Evolutionary conservation across 495 filamentous ascomycete species (phyloP), one percentile per base, ranked within the genome.

Genomic region (Elasticomyces elasticus): DNA sequence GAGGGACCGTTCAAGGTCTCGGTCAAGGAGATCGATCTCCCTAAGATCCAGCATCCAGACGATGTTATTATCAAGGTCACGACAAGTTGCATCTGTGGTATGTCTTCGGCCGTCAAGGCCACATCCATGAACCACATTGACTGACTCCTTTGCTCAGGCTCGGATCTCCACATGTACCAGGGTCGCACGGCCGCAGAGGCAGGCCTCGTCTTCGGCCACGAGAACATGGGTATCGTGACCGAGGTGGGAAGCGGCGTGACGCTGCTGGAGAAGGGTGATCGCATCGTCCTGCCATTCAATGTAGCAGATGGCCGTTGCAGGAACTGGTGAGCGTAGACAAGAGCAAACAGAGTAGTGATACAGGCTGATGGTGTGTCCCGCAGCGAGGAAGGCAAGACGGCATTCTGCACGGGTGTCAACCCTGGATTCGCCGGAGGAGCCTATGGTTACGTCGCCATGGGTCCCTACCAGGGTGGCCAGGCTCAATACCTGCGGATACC

Each of bases 381-480:
- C 0, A 71, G 78, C 49, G 77, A 79, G 52, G 76, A 79, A 37
- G 76, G 78, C 0, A 72, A 67, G 25, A 81, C 77, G 3, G 77
- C 76, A 0, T 80, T 79, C 54, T 80, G 76, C 59, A 78, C 64
- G 2, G 66, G 62, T 25, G 77, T 80, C 22, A 80, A 80, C 55
- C 76, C 76, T 9, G 76, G 77, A 0, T 80, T 80, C 62, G 77
- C 77, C 9, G 77, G 78, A 23, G 78, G 78, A 19, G 76, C 76
- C 46, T 81, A 80, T 60, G 77, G 78, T 55, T 80, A 80, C 43
- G 77, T 80, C n/a, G 71, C 75, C 11, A 79, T 79, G 77, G 77
- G 78, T 1, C 77, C 77, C 1, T 80, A 79, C 60, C 71, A 72
- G 42, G 49, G 50, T 15, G 42, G 50, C 5, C 55, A 75, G 59